Evolutionary conservation across 2,329 filamentous ascomycete species (phyloP).

Genomic region (Zymoseptoria tritici): DNA sequence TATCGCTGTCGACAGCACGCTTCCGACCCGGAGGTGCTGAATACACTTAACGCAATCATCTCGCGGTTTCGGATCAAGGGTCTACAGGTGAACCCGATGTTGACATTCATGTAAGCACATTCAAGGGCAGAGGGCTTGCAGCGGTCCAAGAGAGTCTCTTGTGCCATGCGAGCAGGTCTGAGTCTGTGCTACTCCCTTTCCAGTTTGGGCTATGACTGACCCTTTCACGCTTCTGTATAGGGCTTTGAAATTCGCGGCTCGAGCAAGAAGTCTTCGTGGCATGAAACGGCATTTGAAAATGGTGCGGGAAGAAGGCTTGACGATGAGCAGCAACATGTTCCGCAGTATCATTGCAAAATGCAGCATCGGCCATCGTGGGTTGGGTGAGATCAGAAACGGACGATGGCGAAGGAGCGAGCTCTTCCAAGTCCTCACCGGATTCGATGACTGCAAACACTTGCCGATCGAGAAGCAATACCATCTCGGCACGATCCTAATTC

Average conservation of each 20-base stretch:
- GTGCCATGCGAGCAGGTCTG: too few relatives aligned
- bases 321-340: conserved; percentile 25
- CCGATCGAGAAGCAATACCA: conserved; percentile 26
- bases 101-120: conserved; percentile 14
- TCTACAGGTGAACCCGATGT: conserved; percentile 14
- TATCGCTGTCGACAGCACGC: conserved; percentile 27
- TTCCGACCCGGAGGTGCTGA: conserved; percentile 24
- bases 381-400: conserved; percentile 33
- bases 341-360: conserved; percentile 31
- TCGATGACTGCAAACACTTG: conserved; percentile 22
- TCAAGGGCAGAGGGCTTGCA: too few relatives aligned
- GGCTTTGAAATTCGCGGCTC: conserved; percentile 30
- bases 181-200: too few relatives aligned
- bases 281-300: conserved; percentile 29
- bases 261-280: conserved; percentile 20
- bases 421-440: conserved; percentile 30
- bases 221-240: too few relatives aligned
- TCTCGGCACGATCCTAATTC: conserved; percentile 25
- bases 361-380: conserved; percentile 29
- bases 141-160: too few relatives aligned
- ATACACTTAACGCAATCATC: conserved; percentile 22
- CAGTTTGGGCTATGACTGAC: too few relatives aligned
- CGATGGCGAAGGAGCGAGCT: conserved; percentile 30
- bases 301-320: conserved; percentile 11
- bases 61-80: conserved; percentile 21